A percentile compares a stretch with the other conserved stretches of the same genome.
Conservation (phyloP, 805 yeast species). For the Myxozyma nipponensis region DNA sequence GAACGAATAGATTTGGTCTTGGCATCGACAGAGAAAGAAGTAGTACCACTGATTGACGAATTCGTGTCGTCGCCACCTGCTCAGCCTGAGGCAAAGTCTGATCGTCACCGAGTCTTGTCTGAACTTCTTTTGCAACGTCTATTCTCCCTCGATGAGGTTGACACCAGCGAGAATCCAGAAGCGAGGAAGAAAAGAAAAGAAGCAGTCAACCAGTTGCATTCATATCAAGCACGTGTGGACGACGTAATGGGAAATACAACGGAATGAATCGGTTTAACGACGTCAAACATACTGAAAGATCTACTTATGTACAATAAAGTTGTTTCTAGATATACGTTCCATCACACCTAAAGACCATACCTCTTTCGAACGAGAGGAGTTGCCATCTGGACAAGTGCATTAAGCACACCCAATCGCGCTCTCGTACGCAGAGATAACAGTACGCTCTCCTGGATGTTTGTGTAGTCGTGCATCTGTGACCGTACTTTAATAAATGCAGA, state of each 20-base stretch:
- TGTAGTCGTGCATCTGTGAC: no score
- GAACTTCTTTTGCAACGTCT: conserved; percentile 29
- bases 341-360: no score
- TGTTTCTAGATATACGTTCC: no score
- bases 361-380: no score
- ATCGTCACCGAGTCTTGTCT: conserved; percentile 19
- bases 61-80: conserved; percentile 15
- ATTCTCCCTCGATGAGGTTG: conserved; percentile 30
- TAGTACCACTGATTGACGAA: conserved; percentile 20
- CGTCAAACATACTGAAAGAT: no score
- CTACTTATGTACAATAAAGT: no score
- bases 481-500: background rate
- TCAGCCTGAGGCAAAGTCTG: conserved; percentile 3
- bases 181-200: conserved; percentile 30
- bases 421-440: no score
- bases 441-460: no score
- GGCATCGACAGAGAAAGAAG: conserved; percentile 14
- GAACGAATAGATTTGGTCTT: conserved; percentile 21
- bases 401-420: no score
- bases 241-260: conserved; percentile 12
- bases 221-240: conserved; percentile 30
- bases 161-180: conserved; percentile 30
- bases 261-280: no score
- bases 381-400: no score
- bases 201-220: conserved; percentile 30